phyloP scores from a whole-genome alignment of 1,284 basidiomycete species.

The Filobasidium uniguttulatum region DNA sequence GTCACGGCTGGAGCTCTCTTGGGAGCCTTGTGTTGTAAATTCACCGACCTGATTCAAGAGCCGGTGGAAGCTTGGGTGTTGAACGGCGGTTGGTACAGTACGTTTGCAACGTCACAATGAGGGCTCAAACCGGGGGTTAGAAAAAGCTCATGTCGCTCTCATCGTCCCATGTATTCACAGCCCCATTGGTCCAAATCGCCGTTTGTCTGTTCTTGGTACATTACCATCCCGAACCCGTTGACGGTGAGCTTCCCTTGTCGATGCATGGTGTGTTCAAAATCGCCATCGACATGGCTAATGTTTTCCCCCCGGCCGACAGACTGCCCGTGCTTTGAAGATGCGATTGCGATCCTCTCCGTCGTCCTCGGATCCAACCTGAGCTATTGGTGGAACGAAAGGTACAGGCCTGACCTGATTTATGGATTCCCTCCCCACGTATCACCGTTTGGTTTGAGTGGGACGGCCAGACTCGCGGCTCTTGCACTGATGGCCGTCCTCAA shows the following conservation, averaged over 20 bases:
- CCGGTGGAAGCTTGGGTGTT: constrained; percentile 35
- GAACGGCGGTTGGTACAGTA: constrained; percentile 47
- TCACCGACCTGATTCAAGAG: constrained; percentile 35
- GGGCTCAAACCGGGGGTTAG: neutral
- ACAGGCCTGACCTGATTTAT: neutral
- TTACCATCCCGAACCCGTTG: constrained; percentile 80
- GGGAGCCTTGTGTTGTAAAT: constrained; percentile 53
- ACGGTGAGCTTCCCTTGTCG: constrained; percentile 29
- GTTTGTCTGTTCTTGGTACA: constrained; percentile 60
- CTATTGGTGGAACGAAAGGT: constrained; percentile 43
- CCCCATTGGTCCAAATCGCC: constrained; percentile 55
- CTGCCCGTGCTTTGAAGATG: constrained; percentile 97
- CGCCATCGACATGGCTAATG: neutral
- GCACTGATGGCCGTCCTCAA: constrained; percentile 44
- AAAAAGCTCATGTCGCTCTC: neutral
- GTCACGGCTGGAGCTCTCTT: constrained; percentile 53
- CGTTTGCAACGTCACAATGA: constrained; percentile 13
- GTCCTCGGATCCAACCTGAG: constrained; percentile 61
- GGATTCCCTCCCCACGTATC: neutral
- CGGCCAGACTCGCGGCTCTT: neutral
- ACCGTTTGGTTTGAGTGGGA: constrained; percentile 5
- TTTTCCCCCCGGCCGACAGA: too few species aligned
- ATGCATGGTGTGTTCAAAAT: neutral
- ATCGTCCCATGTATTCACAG: constrained; percentile 27
- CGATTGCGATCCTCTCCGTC: constrained; percentile 80